Conservation (phyloP, 169 alveolate genomes). For the Plasmodium gallinaceum region DNA sequence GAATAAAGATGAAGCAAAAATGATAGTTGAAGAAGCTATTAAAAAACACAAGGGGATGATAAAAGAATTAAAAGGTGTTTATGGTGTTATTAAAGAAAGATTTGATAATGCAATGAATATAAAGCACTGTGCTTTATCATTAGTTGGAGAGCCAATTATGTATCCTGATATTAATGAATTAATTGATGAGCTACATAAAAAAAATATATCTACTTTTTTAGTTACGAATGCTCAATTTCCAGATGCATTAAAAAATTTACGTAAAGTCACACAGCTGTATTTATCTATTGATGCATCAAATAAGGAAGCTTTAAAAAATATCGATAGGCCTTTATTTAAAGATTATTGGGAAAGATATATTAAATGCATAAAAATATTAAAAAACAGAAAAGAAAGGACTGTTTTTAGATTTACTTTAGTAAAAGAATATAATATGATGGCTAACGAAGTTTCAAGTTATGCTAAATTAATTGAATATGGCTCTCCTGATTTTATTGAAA, state of each 20-base stretch:
- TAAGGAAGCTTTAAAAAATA: conserved; percentile 81
- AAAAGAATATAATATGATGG: conserved; percentile 84
- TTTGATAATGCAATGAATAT: conserved; percentile 81
- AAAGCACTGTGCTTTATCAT: conserved; percentile 90
- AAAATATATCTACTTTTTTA: conserved; percentile 89
- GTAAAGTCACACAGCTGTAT: conserved; percentile 89
- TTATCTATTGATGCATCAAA: conserved; percentile 88
- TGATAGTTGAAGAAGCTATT: conserved; percentile 80
- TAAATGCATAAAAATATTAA: conserved; percentile 83
- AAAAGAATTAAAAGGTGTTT: conserved; percentile 84
- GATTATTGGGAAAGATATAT: conserved; percentile 92
- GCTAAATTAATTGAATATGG: conserved; percentile 86
- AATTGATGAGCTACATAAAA: conserved; percentile 85
- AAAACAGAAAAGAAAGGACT: conserved; percentile 87
- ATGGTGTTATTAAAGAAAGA: conserved; percentile 80
- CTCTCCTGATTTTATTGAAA: conserved; percentile 90
- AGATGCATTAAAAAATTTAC: conserved; percentile 83
- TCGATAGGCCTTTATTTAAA: conserved; percentile 90
- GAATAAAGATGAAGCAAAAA: conserved; percentile 89
- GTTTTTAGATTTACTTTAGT: conserved; percentile 89
- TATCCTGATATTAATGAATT: conserved; percentile 91
- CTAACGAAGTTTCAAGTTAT: conserved; percentile 83
- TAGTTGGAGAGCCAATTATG: conserved; percentile 95
- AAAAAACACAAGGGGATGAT: conserved; percentile 81
- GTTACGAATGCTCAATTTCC: conserved; percentile 94